Evolutionary conservation across 192 early-diverging fungal genomes (phyloP).

Genomic region (Nowakowskiella sp.): DNA sequence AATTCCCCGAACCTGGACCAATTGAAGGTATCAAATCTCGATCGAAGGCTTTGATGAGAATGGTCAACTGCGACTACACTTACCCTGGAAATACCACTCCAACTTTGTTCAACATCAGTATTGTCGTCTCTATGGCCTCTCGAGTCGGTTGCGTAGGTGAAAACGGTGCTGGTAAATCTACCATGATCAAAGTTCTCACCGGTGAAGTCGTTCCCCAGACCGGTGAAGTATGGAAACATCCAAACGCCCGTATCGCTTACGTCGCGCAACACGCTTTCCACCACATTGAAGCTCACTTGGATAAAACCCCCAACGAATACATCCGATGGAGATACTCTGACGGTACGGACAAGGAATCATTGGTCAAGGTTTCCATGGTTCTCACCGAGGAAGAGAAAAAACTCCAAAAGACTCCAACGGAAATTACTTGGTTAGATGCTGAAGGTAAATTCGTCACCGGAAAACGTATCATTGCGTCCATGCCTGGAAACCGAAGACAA

Average conservation of each 20-base stretch:
- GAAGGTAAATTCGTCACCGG: conserved; percentile 4
- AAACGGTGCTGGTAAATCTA: conserved; percentile 50
- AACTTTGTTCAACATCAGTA: conserved; percentile 53
- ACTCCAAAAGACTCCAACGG: no score
- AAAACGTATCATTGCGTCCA: conserved; percentile 10
- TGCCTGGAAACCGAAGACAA: conserved; percentile 8
- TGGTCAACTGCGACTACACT: conserved; percentile 59
- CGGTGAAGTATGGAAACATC: conserved; percentile 73
- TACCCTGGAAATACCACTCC: conserved; percentile 60
- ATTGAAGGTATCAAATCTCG: conserved; percentile 66
- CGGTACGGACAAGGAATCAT: conserved; percentile 70
- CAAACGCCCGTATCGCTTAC: conserved; percentile 75
- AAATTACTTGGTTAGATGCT: no score
- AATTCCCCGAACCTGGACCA: conserved; percentile 67
- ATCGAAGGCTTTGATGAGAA: conserved; percentile 70
- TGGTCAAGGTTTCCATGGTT: conserved; percentile 63
- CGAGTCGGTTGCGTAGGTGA: conserved; percentile 73
- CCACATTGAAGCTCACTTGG: conserved; percentile 74
- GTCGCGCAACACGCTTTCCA: conserved; percentile 84
- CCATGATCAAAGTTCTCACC: conserved; percentile 59
- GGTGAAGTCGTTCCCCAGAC: conserved; percentile 65
- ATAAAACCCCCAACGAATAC: conserved; percentile 65
- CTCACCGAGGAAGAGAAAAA: conserved; percentile 61
- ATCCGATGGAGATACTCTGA: conserved; percentile 74
- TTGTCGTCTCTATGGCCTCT: conserved; percentile 61